phyloP scores from a whole-genome alignment of 2,329 filamentous ascomycete species.

The Verticillium dahliae region DNA sequence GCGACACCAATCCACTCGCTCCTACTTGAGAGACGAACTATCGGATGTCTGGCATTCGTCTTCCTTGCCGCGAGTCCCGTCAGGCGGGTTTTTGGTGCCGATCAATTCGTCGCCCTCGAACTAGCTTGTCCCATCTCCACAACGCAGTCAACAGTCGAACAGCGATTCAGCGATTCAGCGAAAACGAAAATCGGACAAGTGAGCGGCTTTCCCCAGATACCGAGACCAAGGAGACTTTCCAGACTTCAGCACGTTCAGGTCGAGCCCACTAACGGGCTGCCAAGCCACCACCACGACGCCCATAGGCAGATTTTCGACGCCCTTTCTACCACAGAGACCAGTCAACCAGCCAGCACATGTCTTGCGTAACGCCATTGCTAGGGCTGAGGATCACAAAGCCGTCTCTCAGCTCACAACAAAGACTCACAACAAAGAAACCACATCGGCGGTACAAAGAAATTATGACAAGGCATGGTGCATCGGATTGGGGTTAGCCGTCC shows the following conservation, averaged over 20 bases:
- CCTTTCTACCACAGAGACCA: background rate
- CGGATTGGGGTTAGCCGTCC: background rate
- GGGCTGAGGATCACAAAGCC: background rate
- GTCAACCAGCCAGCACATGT: background rate
- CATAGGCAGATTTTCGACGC: background rate
- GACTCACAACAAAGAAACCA: background rate
- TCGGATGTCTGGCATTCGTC: background rate
- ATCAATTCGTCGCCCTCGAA: background rate
- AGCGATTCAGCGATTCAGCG: background rate
- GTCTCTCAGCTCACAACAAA: background rate
- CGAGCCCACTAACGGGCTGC: background rate
- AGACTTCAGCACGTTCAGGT: background rate
- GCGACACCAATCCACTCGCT: background rate
- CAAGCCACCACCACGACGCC: background rate
- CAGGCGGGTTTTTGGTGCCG: background rate
- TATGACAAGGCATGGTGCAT: background rate
- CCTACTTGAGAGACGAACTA: background rate
- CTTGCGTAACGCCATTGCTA: background rate
- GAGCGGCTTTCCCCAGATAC: background rate
- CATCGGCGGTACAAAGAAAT: background rate
- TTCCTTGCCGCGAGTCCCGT: background rate
- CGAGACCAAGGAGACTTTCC: background rate
- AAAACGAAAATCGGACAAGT: background rate
- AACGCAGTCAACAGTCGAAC: background rate
- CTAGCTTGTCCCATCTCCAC: background rate